A percentile compares a stretch with the other conserved stretches of the same genome.
phyloP scores from a whole-genome alignment of 2,329 filamentous ascomycete genomes.

The Chaetomiaceae sp. region DNA sequence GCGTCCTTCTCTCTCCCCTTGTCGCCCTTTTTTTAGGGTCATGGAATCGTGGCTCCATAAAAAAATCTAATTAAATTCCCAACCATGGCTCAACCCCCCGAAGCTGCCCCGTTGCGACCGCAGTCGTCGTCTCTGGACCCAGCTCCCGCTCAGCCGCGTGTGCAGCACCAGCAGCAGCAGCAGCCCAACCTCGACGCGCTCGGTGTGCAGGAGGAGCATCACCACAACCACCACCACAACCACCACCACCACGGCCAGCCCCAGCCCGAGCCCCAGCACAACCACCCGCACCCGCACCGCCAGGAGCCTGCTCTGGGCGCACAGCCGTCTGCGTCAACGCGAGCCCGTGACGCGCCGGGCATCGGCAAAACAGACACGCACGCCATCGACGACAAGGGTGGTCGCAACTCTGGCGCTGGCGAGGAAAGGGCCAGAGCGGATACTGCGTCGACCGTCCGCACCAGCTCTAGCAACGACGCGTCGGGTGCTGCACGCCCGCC shows the following conservation, averaged over 20 bases:
- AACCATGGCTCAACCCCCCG: slow-evolving; percentile 32
- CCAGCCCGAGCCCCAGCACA: slow-evolving; percentile 12
- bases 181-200: slow-evolving; percentile 18
- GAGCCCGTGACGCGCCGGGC: slow-evolving; percentile 7
- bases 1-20: slow-evolving; percentile 27
- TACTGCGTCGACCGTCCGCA: slow-evolving; percentile 14
- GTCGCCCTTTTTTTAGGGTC: slow-evolving; percentile 26
- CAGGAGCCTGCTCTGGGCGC: slow-evolving; percentile 5
- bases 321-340: slow-evolving; percentile 5
- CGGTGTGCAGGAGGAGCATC: slow-evolving; percentile 14
- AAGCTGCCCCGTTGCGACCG: slow-evolving; percentile 22
- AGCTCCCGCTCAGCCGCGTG: slow-evolving; percentile 22
- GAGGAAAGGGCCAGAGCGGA: slow-evolving; percentile 15
- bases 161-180: too few relatives aligned
- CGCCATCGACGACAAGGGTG: slow-evolving; percentile 7
- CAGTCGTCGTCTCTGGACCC: slow-evolving; percentile 22
- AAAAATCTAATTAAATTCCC: slow-evolving; percentile 36
- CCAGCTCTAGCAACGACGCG: slow-evolving; percentile 12
- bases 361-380: slow-evolving; percentile 4
- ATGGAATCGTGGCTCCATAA: slow-evolving; percentile 35
- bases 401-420: slow-evolving; percentile 11
- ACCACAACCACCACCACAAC: slow-evolving; percentile 13
- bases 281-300: slow-evolving; percentile 17
- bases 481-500: slow-evolving; percentile 10
- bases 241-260: slow-evolving; percentile 11